Percentiles rank a stretch among this genome's conserved stretches.
Conservation (phyloP, 371 early-diverging fungal genomes). For the Apophysomyces ossiformis region DNA sequence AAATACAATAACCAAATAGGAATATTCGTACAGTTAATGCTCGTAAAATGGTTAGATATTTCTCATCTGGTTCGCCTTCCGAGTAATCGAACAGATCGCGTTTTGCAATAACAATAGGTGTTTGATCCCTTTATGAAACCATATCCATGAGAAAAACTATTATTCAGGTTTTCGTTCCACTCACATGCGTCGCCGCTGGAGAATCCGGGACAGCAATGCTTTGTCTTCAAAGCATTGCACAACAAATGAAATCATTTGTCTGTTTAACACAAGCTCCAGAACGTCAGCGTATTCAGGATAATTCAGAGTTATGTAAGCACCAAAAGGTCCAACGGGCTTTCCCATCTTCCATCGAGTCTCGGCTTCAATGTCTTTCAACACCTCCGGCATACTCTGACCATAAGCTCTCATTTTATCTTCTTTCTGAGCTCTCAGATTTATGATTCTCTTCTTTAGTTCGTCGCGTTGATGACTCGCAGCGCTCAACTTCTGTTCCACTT, state of each 20-base stretch:
- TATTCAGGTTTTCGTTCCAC: not conserved
- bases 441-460: not conserved
- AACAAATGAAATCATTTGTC: constrained; percentile 72
- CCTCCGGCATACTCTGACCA: constrained; percentile 71
- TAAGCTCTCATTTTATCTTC: constrained; percentile 72
- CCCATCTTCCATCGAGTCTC: constrained; percentile 59
- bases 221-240: constrained; percentile 80
- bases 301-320: constrained; percentile 70
- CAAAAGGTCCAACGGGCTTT: constrained; percentile 88
- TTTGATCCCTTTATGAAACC: constrained; percentile 16
- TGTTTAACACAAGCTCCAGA: constrained; percentile 76
- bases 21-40: constrained; percentile 53
- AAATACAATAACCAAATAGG: not conserved
- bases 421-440: constrained; percentile 56
- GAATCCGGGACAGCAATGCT: constrained; percentile 50
- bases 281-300: constrained; percentile 65
- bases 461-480: not conserved
- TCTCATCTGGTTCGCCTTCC: constrained; percentile 69
- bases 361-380: constrained; percentile 64
- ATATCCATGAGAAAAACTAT: not conserved
- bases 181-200: constrained; percentile 53
- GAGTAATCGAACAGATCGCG: constrained; percentile 74
- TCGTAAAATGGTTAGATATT: constrained; percentile 71
- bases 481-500: not conserved
- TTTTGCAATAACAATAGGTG: constrained; percentile 64